Base-by-base conservation (phyloP, 2,329 filamentous ascomycete genomes). In the Xylariaceae sp. region DNA sequence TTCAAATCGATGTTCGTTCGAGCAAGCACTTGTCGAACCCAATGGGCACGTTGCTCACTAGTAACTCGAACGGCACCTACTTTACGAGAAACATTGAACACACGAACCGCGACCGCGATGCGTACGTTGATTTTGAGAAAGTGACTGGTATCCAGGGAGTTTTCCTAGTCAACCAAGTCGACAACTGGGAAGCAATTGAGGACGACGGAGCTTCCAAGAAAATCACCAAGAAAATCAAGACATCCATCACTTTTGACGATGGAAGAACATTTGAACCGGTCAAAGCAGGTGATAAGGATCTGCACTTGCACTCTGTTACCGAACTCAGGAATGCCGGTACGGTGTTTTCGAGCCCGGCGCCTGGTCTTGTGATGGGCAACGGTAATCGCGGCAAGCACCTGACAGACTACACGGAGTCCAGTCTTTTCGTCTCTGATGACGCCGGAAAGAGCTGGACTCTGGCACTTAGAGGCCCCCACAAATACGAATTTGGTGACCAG, bases 21-120 rank as follows among this genome's bases (percentile, higher is more conserved):
- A 81, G 80, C 9, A 79, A 79, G 45, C 78, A 77, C 50, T 82
- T 82, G 10, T 82, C 81, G 1, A 84, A 82, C 44, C 84, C 88
- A 0, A 93, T 96, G 84, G 95, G 94, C 39, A 86, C 89, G 9
- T 80, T 99, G 58, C 93, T 97, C 70, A 96, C 92, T 4, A 97
- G 93, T 72, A 99, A 99, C 73, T 97, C 92, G 37, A 95, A 97
- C 71, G 94, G 94, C 62, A 97, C 92, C 2, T 97, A 93, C 74
- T 99, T 97, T 72, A 94, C 89, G 1, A 87, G 88, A 69, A 97
- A 96, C 69, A 83, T 93, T 58, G 89, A 95, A 60, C 88, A 97
- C 73, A 97, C 93, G 39, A 97, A 99, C 73, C 88, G 92, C 68
- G 89, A 93, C 69, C 68, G 72, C 8, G 75, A 77, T 34, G 92